Base-by-base conservation (phyloP, 306 rosid genomes). In the Psophocarpus tetragonolobus region DNA sequence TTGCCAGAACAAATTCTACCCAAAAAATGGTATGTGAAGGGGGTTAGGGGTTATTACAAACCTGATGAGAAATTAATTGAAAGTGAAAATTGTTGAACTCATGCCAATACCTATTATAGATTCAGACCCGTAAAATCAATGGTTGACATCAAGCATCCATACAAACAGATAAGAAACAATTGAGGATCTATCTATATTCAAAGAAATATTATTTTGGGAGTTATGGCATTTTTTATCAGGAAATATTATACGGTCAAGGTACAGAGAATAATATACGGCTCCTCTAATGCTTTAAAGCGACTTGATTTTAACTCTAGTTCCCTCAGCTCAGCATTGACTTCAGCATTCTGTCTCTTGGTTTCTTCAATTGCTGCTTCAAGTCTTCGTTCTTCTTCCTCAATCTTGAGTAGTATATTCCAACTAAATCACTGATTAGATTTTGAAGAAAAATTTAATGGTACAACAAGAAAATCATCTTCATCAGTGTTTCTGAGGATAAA, bases 61-160 rank as follows among this genome's bases (percentile, higher is more conserved):
- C 99, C 99, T 95, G 99, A 85, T 89, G 91, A 18, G 90, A 91
- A 75, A 87, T 91, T 75, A 95, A 89, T 77, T 95, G 99, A 87
- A 91, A 95, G 82, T 95, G 99, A 83, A 92, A 95, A 85, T 90
- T 92, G 73, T 95, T 95, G 84, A 88, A 95, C 74, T 91, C 97
- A 4, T 92, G 99, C 99, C 99, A 95, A 74, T 95, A 95, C 91
- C 99, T 95, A 90, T 63, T 39, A 82, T 39, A 82, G 57, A 72
- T 83, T 73, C 67, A 61, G 72, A 80, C 41, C 74, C 14, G 51
- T 77, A 9, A n/a, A n/a, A 72, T 72, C 62, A 71, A 67, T 73
- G 18, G 66, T 69, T 56, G 76, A 84, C 33, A 76, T 78, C 76
- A 73, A 65, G 77, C 44, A 75, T 68, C 67, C 61, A 26, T 24